Percentiles rank a stretch among this genome's conserved stretches.
phyloP scores from a whole-genome alignment of 1,284 basidiomycete species.

The Xanthoconium separans region DNA sequence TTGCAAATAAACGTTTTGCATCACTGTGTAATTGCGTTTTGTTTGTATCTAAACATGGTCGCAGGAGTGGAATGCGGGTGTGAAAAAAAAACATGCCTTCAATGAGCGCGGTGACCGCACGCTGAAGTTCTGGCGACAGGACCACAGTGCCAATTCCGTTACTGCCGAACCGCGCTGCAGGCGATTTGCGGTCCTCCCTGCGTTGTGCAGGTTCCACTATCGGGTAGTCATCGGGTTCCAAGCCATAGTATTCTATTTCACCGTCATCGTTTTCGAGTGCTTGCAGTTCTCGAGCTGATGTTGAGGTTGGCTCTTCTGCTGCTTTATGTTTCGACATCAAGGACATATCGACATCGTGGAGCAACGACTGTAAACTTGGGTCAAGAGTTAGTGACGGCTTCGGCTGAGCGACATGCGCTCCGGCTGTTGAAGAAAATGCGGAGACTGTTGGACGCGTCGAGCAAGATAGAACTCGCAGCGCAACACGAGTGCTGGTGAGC shows the following conservation, averaged over 20 bases:
- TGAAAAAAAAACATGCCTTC: conserved; percentile 43
- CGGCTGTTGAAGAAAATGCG: conserved; percentile 22
- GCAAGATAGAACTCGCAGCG: conserved; percentile 25
- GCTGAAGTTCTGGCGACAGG: conserved; percentile 67
- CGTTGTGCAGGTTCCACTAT: conserved; percentile 33
- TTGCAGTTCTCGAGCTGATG: conserved; percentile 52
- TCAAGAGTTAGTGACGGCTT: conserved; percentile 61
- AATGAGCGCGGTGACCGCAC: conserved; percentile 57
- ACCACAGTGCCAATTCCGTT: conserved; percentile 66
- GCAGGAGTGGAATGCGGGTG: conserved; percentile 1
- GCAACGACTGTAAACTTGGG: conserved; percentile 54
- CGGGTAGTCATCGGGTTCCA: conserved; percentile 27
- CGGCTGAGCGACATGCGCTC: conserved; percentile 27
- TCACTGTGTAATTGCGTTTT: conserved; percentile 65
- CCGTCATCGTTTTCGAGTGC: conserved; percentile 37
- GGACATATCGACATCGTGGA: conserved; percentile 64
- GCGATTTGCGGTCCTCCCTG: conserved; percentile 63
- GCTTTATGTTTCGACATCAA: conserved; percentile 42
- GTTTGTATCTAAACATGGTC: conserved; percentile 50
- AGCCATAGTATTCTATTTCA: conserved; percentile 28
- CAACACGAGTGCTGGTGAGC: conserved; percentile 23
- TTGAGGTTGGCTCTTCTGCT: conserved; percentile 8
- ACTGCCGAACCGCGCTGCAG: conserved; percentile 79
- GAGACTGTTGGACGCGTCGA: conserved; percentile 17
- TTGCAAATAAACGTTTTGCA: conserved; percentile 65